Evolutionary conservation across 768 basidiomycete genomes (phyloP).

Genomic region (Mycena leptocephala): DNA sequence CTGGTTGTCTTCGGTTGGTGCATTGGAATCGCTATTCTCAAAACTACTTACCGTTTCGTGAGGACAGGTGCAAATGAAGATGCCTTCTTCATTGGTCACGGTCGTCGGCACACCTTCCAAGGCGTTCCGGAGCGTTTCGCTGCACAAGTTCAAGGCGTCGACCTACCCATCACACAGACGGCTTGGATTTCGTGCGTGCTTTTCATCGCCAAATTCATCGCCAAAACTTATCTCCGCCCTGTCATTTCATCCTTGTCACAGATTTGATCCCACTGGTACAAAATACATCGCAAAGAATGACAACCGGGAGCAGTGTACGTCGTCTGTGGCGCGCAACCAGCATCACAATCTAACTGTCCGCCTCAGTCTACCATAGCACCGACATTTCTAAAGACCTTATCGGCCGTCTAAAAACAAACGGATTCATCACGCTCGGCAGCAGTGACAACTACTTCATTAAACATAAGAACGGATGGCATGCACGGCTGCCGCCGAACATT

Average conservation of each 20-base stretch:
- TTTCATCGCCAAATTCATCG: background rate
- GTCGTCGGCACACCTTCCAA: too few species aligned
- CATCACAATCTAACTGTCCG: background rate
- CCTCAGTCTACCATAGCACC: background rate
- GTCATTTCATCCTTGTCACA: background rate
- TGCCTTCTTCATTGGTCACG: too few species aligned
- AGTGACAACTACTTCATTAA: conserved; percentile 8
- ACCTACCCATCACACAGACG: conserved; percentile 3
- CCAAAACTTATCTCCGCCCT: background rate
- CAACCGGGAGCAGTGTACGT: conserved; percentile 2
- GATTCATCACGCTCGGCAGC: background rate
- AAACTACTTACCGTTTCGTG: too few species aligned
- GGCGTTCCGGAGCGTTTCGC: conserved; percentile 5
- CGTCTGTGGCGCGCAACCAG: background rate
- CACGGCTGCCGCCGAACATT: too few species aligned
- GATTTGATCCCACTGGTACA: background rate
- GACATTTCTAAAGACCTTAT: background rate
- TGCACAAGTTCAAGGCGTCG: background rate
- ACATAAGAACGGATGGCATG: too few species aligned
- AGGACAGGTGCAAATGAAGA: too few species aligned
- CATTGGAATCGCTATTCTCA: too few species aligned
- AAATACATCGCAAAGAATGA: background rate
- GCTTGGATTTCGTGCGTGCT: conserved; percentile 12
- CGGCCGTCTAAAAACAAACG: background rate
- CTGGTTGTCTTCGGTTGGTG: too few species aligned